Evolutionary conservation across 2,329 filamentous ascomycete genomes (phyloP), one percentile per base, ranked within the genome.

Genomic region (Trichoderma gracile): DNA sequence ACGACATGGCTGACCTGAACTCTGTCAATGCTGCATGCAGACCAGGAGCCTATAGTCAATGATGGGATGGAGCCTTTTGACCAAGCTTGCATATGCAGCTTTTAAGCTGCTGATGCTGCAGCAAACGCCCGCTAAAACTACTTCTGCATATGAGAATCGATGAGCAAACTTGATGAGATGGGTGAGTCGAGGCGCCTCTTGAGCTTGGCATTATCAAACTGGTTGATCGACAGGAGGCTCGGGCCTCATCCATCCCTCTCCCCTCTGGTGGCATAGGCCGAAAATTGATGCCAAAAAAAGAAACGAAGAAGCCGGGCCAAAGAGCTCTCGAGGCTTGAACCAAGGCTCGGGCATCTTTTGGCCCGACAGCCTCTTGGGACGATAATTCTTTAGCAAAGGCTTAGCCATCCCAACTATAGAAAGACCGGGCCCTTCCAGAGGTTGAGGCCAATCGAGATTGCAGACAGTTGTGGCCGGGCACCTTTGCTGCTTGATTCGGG

Each of bases 121-220:
- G 14, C 3, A n/a, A 46, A 15, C 10, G 21, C 21, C 9, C 5
- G 19, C n/a, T 33, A 14, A 38, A 9, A 33, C 8, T 10, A 12
- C 17, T 43, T 43, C 10, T 47, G 46, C 27, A 27, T 30, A 33
- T 47, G 55, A 46, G 55, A 14, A 38, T 42, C 15, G 1, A 30
- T 38, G 50, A 54, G 42, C 27, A 40, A 23, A 25, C 7, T 14
- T 9, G 38, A 54, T 30, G 3, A 14, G 15, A n/a, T 14, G 1
- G 43, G 25, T 14, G 2, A 25, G 25, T 19, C 4, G 46, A 23
- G 12, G 21, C 40, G n/a, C 50, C 40, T 53, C 40, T 46, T 33
- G 40, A 6, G 17, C 59, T 62, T 62, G 59, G 59, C 59, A 62
- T 62, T 62, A 62, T 50, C 14, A 53, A 62, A 62, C 42, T 43